phyloP scores from a whole-genome alignment of 1,284 basidiomycete genomes.

The Leccinum huronense region DNA sequence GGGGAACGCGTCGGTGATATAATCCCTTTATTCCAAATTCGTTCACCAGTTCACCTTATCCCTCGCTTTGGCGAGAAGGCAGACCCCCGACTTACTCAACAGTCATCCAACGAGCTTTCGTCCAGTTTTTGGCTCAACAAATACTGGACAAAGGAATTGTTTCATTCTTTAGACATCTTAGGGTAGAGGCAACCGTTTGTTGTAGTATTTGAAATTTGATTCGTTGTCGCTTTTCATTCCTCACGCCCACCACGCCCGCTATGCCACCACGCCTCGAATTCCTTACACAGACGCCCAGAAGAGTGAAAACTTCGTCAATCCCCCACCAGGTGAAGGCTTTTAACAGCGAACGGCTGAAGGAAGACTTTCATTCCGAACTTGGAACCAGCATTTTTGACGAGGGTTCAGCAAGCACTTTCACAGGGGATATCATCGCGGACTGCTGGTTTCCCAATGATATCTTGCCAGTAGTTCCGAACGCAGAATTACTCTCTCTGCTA shows the following conservation, averaged over 20 bases:
- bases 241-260: not conserved
- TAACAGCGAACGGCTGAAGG: not conserved
- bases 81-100: not conserved
- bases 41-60: not conserved
- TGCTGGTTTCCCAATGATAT: not conserved
- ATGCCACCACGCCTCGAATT: not conserved
- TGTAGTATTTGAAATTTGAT: not conserved
- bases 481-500: not conserved
- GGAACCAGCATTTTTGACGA: not conserved
- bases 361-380: not conserved
- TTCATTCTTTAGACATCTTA: not conserved
- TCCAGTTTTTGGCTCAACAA: conserved; percentile 2
- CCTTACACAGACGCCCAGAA: not conserved
- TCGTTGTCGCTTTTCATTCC: not conserved
- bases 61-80: not conserved
- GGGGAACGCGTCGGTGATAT: not conserved
- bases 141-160: conserved; percentile 1
- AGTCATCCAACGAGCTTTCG: not conserved
- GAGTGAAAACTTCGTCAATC: not conserved
- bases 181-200: not conserved
- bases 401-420: not conserved
- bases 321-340: not conserved
- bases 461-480: not conserved
- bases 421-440: not conserved
- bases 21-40: not conserved